phyloP scores from a whole-genome alignment of 73 alveolate species.

The Paramecium sonneborni region DNA sequence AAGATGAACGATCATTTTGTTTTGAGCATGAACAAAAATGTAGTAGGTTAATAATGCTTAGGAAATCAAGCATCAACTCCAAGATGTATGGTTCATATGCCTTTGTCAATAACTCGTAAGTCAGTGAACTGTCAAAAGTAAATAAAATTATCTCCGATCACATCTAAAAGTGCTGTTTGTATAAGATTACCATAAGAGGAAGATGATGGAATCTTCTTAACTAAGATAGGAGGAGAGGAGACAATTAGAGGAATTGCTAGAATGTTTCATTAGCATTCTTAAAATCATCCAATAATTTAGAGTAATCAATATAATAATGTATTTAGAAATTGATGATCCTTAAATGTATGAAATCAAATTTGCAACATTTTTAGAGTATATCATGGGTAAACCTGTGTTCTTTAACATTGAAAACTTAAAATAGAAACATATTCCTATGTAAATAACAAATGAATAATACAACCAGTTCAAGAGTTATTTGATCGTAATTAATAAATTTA shows the following conservation, averaged over 20 bases:
- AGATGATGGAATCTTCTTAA: background rate
- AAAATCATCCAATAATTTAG: background rate
- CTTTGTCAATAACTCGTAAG: background rate
- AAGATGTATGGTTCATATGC: background rate
- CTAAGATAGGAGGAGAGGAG: background rate
- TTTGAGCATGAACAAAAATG: background rate
- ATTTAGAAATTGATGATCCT: background rate
- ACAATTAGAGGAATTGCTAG: background rate
- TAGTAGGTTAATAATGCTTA: too few relatives aligned
- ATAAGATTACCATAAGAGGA: background rate
- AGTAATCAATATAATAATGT: background rate
- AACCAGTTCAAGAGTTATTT: background rate
- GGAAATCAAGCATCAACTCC: background rate
- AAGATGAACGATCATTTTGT: background rate
- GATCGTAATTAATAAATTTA: background rate
- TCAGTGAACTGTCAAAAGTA: background rate
- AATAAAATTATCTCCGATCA: background rate
- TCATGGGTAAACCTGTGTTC: slow-evolving; percentile 3
- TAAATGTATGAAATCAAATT: background rate
- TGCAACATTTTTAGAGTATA: background rate
- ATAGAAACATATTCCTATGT: background rate
- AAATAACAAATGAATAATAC: background rate
- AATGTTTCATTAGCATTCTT: background rate
- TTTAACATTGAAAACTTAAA: background rate
- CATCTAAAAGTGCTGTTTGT: background rate